Base-by-base conservation (phyloP, 306 rosid species). In the Chamaecrista fasciculata region DNA sequence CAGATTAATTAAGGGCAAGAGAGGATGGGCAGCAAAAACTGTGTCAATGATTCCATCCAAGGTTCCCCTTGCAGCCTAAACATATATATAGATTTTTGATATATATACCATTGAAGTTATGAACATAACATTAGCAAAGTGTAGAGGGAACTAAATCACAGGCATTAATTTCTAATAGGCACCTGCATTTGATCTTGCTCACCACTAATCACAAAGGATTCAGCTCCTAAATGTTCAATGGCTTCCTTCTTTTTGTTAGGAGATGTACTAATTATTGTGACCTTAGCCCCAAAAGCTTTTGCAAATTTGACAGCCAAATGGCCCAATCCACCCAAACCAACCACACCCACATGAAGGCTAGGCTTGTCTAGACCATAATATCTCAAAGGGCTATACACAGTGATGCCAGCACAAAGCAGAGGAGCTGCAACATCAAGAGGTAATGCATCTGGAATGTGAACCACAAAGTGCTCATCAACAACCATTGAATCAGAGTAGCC, bases 11-110 rank as follows among this genome's bases (percentile, higher is more conserved):
- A 76, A 16, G 9, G 82, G 80, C 3, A 73, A 11, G 0, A 80
- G 50, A 49, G 82, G 58, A 55, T 79, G 87, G 1, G 1, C 11
- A 0, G 70, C 76, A 5, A 80, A 76, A 48, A 79, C 78, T 0
- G 84, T 73, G 53, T 79, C 84, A 48, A 83, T 65, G 34, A 79
- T 76, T 11, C 87, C 87, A 66, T 83, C 80, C 69, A 80, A 37
- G 12, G 64, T 67, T 5, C 55, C 69, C 3, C 3, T 26, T 49
- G 64, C 79, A 75, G 49, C 70, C 79, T 59, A 49, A 4, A 59
- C 3, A 28, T 28, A 4, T 28, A 28, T 2, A 28, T 28, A 28
- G n/a, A n/a, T n/a, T n/a, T n/a, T n/a, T n/a, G n/a, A n/a, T n/a
- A n/a, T n/a, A n/a, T n/a, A n/a, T n/a, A n/a, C n/a, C n/a, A n/a